Evolutionary conservation across 176 grass and related monocot genomes (phyloP).

Genomic region (Oryza longistaminata): DNA sequence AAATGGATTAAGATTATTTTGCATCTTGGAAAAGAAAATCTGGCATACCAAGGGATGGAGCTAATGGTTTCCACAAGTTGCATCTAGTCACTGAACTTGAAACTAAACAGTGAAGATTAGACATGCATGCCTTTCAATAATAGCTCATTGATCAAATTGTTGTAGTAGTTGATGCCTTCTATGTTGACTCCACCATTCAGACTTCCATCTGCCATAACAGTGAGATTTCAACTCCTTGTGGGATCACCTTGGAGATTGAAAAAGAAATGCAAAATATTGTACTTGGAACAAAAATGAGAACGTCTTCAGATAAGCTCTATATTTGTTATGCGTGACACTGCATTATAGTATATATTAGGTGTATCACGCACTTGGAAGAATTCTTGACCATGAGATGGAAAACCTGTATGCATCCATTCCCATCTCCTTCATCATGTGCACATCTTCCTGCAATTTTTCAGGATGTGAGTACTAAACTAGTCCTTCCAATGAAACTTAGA

Average conservation of each 20-base stretch:
- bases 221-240: background rate
- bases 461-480: no score
- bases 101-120: background rate
- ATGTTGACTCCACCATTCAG: slow-evolving; percentile 55
- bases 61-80: no score
- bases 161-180: slow-evolving; percentile 59
- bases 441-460: slow-evolving; percentile 55
- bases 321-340: background rate
- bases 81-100: background rate
- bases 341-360: background rate
- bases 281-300: background rate
- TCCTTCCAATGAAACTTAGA: no score
- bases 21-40: background rate
- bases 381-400: slow-evolving; percentile 69
- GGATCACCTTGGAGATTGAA: background rate
- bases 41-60: no score
- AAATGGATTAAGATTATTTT: background rate
- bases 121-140: slow-evolving; percentile 34
- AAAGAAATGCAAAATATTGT: background rate
- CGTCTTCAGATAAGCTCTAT: background rate
- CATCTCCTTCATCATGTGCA: slow-evolving; percentile 63
- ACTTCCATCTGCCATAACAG: slow-evolving; percentile 51
- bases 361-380: slow-evolving; percentile 59
- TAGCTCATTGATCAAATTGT: slow-evolving; percentile 62
- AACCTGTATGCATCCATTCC: slow-evolving; percentile 67